phyloP scores from a whole-genome alignment of 208 protist species.

The Novymonas esmeraldas region DNA sequence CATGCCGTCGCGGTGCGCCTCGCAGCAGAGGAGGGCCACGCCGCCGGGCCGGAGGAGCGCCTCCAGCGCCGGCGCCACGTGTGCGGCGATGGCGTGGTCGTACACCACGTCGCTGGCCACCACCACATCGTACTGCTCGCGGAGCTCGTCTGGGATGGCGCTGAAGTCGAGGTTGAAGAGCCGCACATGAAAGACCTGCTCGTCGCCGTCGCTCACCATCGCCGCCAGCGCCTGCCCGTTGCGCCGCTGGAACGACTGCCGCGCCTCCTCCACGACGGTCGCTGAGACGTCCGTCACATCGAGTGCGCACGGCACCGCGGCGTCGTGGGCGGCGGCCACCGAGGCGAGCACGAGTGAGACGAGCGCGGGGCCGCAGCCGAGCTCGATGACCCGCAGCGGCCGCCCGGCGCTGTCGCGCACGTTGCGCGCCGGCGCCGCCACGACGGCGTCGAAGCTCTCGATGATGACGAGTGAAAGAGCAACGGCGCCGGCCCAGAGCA shows the following conservation, averaged over 20 bases:
- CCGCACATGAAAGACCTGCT: not conserved
- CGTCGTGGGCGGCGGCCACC: constrained; percentile 3
- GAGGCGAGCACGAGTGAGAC: constrained; percentile 45
- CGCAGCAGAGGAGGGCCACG: constrained; percentile 58
- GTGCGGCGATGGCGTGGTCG: constrained; percentile 45
- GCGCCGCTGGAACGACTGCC: constrained; percentile 24
- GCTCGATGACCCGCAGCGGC: constrained; percentile 41
- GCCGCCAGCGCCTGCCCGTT: constrained; percentile 26
- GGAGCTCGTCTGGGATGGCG: constrained; percentile 21
- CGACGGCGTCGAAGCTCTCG: constrained; percentile 20
- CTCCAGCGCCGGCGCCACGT: constrained; percentile 45
- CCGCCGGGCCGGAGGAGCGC: constrained; percentile 45
- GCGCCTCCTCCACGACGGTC: constrained; percentile 39
- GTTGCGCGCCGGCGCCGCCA: constrained; percentile 2
- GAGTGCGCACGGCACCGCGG: constrained; percentile 18
- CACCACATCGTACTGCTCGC: constrained; percentile 44
- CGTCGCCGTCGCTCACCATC: constrained; percentile 2
- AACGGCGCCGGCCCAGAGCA: constrained; percentile 60
- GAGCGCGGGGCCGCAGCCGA: constrained; percentile 58
- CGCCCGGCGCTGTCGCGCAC: not conserved
- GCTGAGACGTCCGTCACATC: constrained; percentile 55
- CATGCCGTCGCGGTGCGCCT: constrained; percentile 68
- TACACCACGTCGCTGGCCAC: constrained; percentile 69
- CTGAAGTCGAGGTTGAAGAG: constrained; percentile 45
- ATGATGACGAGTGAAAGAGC: constrained; percentile 52